A percentile compares a stretch with the other conserved stretches of the same genome.
Conservation (phyloP, 176 grass and related monocot species). For the Otatea glauca region DNA sequence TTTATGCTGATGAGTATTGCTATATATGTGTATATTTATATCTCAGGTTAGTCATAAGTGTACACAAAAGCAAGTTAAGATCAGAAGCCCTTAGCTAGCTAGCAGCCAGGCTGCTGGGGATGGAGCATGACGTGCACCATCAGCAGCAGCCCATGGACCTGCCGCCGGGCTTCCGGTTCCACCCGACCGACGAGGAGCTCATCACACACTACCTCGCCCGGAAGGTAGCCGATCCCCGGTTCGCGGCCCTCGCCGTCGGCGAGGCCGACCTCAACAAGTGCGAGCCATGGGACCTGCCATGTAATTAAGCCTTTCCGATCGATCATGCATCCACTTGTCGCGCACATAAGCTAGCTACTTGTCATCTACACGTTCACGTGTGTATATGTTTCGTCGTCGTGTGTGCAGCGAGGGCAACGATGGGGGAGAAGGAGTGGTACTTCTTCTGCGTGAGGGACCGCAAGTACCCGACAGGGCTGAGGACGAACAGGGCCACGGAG, state of each 20-base stretch:
- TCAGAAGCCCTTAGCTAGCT: not conserved
- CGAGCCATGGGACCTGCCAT: slow-evolving; percentile 74
- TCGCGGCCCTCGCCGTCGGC: slow-evolving; percentile 61
- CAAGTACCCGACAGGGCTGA: slow-evolving; percentile 68
- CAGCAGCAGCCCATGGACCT: slow-evolving; percentile 50
- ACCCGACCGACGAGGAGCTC: slow-evolving; percentile 79
- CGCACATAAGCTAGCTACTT: not conserved
- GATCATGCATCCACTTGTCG: not conserved
- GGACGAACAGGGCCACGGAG: slow-evolving; percentile 66
- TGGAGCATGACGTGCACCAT: slow-evolving; percentile 51
- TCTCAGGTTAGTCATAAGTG: slow-evolving; percentile 26
- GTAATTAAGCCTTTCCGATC: not conserved
- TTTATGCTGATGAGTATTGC: slow-evolving; percentile 19
- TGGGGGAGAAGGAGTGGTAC: slow-evolving; percentile 70
- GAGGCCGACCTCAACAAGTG: slow-evolving; percentile 83
- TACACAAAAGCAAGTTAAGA: not conserved
- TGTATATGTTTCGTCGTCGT: not conserved
- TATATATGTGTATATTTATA: not conserved
- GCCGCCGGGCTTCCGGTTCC: slow-evolving; percentile 69
- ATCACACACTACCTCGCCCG: slow-evolving; percentile 68
- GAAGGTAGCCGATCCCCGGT: slow-evolving; percentile 55
- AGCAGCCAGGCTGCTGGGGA: slow-evolving; percentile 37
- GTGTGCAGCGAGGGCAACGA: slow-evolving; percentile 53
- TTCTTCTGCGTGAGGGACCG: slow-evolving; percentile 69
- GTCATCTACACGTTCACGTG: not conserved